phyloP scores from a whole-genome alignment of 805 yeast genomes.

The Tetrapisispora phaffii region DNA sequence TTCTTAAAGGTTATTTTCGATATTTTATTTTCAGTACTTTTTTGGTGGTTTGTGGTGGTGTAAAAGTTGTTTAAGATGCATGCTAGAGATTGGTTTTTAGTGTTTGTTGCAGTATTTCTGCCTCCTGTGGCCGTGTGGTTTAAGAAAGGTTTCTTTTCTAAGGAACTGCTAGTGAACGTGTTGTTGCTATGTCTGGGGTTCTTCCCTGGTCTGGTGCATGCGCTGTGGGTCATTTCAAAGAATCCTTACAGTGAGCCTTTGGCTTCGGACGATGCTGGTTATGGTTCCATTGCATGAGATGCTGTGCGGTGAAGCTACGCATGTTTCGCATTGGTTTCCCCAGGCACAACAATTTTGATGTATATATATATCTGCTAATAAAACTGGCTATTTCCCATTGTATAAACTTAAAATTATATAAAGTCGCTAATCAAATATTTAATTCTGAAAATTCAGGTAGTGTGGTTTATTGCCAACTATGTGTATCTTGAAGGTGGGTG shows the following conservation, averaged over 20 bases:
- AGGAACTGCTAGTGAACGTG: conserved; percentile 43
- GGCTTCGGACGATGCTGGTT: neutral
- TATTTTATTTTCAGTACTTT: no score
- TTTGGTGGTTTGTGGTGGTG: neutral
- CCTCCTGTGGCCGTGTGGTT: conserved; percentile 68
- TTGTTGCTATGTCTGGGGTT: conserved; percentile 53
- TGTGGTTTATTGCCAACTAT: no score
- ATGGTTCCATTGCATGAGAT: neutral
- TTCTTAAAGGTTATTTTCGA: no score
- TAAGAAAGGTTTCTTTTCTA: conserved; percentile 45
- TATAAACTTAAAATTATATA: no score
- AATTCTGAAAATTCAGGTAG: no score
- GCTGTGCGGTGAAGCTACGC: neutral
- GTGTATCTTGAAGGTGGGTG: no score
- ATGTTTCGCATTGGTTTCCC: no score
- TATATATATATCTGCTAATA: no score
- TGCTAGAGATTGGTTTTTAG: conserved; percentile 49
- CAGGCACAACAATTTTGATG: no score
- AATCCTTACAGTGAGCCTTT: conserved; percentile 8
- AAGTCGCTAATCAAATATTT: no score
- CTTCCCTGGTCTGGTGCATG: conserved; percentile 63
- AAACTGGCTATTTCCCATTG: no score
- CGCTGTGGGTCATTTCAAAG: conserved; percentile 47
- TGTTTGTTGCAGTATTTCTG: conserved; percentile 55
- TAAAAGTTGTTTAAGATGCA: conserved; percentile 1